Percentiles rank a stretch among this genome's conserved stretches.
Evolutionary conservation across 2,329 filamentous ascomycete species (phyloP).

Genomic region (Metarhizium album): DNA sequence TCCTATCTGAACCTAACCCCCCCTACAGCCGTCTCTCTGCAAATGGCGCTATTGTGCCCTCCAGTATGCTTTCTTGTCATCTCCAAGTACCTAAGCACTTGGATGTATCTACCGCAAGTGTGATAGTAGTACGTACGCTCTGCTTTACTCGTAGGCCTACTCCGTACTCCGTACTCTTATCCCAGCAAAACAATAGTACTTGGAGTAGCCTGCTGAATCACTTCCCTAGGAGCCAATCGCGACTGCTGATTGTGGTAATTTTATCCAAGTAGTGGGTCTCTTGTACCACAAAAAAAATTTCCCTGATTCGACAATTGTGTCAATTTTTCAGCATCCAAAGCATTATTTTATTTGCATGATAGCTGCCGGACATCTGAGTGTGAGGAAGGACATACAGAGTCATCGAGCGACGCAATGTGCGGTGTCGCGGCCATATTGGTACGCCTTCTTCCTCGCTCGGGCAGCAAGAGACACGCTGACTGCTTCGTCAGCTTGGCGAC

Average conservation of each 20-base stretch:
- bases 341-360: not conserved
- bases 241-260: not conserved
- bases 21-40: too few relatives aligned
- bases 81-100: too few relatives aligned
- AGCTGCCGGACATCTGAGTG: not conserved
- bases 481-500: slow-evolving; percentile 19
- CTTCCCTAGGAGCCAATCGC: not conserved
- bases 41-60: too few relatives aligned
- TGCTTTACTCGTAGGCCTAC: too few relatives aligned
- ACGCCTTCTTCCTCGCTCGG: not conserved
- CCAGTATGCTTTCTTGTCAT: too few relatives aligned
- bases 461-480: not conserved
- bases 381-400: not conserved
- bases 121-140: too few relatives aligned
- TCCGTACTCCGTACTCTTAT: too few relatives aligned
- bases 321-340: not conserved
- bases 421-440: slow-evolving; percentile 6
- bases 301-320: not conserved
- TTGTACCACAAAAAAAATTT: not conserved
- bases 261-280: not conserved
- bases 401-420: slow-evolving; percentile 3
- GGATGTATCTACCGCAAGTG: too few relatives aligned
- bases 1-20: too few relatives aligned
- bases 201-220: too few relatives aligned
- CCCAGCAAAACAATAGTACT: too few relatives aligned